These are phyloP conservation scores for Dendrobium officinale DNA, from an alignment of 106 monocot genomes.

Conservation along the genomic window DNA sequence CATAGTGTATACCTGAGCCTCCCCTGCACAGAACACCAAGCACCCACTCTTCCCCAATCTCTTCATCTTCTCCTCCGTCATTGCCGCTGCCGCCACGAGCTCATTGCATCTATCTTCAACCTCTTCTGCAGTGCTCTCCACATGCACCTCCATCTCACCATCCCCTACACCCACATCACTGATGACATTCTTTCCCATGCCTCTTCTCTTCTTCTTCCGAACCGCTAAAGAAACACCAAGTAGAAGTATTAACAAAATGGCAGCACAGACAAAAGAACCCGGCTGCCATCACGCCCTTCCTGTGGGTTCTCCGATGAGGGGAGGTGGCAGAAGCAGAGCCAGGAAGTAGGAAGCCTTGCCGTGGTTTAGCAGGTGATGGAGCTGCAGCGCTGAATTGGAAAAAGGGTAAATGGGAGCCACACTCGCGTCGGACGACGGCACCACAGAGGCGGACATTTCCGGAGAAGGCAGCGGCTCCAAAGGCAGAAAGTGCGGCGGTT, in stretches of 20 bases:
- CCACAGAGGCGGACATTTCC: conserved; percentile 65
- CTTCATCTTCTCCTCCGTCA: conserved; percentile 54
- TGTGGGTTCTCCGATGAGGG: conserved; percentile 12
- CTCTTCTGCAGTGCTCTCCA: conserved; percentile 7
- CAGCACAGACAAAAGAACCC: conserved; percentile 16
- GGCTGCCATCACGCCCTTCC: conserved; percentile 12
- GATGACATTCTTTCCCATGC: conserved; percentile 6
- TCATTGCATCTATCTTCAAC: conserved; percentile 27
- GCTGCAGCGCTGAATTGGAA: conserved; percentile 17
- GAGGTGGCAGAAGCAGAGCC: conserved; percentile 14
- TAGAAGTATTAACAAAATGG: conserved; percentile 23
- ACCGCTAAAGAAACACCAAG: conserved; percentile 16
- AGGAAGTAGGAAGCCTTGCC: conserved; percentile 13
- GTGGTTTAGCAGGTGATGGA: conserved; percentile 11
- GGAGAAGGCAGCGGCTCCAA: conserved; percentile 36
- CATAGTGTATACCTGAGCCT: conserved; percentile 41
- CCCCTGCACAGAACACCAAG: conserved; percentile 77
- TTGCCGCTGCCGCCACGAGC: conserved; percentile 23
- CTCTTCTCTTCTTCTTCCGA: conserved; percentile 25
- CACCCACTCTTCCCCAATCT: conserved; percentile 61
- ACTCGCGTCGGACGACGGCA: conserved; percentile 43
- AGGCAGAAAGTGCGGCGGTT: conserved; percentile 18
- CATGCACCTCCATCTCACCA: not conserved
- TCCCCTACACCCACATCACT: not conserved
- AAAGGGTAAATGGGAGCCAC: conserved; percentile 33